Percentiles rank a stretch among this genome's conserved stretches.
Evolutionary conservation across 768 basidiomycete genomes (phyloP).

Genomic region (Atractiella rhizophila): DNA sequence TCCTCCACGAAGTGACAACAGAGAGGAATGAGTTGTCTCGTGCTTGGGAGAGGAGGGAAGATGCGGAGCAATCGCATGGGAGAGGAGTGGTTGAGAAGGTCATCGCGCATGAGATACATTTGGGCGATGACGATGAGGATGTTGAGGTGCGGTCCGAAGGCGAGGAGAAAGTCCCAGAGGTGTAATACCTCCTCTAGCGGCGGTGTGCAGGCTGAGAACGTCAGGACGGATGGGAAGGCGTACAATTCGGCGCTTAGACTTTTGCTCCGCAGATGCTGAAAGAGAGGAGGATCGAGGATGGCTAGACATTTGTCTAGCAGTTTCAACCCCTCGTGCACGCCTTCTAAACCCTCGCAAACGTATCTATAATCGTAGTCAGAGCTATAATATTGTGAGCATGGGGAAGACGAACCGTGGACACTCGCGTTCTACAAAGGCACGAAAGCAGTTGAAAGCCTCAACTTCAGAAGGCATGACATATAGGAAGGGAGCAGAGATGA

Average conservation of each 20-base stretch:
- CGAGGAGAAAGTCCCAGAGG: slow-evolving; percentile 90
- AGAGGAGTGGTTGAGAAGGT: slow-evolving; percentile 28
- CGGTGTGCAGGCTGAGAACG: slow-evolving; percentile 86
- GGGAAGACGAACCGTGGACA: slow-evolving; percentile 96
- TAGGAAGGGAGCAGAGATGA: slow-evolving; percentile 86
- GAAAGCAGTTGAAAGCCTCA: slow-evolving; percentile 94
- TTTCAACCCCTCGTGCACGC: slow-evolving; percentile 24
- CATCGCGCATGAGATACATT: slow-evolving; percentile 61
- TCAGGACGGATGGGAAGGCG: slow-evolving; percentile 87
- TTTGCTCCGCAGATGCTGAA: slow-evolving; percentile 52
- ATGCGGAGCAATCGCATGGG: slow-evolving; percentile 85
- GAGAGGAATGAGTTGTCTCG: slow-evolving; percentile 64
- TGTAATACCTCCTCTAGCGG: slow-evolving; percentile 82
- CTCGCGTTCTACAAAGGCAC: slow-evolving; percentile 77
- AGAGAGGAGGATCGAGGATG: slow-evolving; percentile 71
- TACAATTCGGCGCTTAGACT: slow-evolving; percentile 89
- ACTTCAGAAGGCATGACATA: slow-evolving; percentile 92
- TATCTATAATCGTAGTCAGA: neutral
- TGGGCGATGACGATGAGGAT: slow-evolving; percentile 94
- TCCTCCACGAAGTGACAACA: slow-evolving; percentile 84
- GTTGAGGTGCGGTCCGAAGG: slow-evolving; percentile 89
- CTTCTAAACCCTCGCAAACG: neutral
- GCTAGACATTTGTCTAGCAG: slow-evolving; percentile 76
- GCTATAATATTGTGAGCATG: slow-evolving; percentile 36
- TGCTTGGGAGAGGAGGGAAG: slow-evolving; percentile 74